Evolutionary conservation across 1,284 basidiomycete genomes (phyloP).

Genomic region (Trichosporon coremiiforme): DNA sequence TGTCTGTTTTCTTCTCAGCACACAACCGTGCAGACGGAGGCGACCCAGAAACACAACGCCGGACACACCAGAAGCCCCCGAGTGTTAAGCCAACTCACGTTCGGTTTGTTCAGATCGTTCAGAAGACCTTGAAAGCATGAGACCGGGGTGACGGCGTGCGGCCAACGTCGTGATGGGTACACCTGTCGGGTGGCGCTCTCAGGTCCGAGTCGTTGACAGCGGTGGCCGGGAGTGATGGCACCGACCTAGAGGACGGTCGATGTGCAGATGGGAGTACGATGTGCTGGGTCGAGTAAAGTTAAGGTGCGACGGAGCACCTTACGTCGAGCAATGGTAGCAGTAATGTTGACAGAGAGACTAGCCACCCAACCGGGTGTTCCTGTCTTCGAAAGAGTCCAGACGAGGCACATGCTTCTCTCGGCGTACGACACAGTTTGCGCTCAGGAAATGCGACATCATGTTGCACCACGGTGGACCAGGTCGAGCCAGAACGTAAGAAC

Average conservation of each 20-base stretch:
- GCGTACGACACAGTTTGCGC: neutral
- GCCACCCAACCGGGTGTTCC: neutral
- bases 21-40: no score
- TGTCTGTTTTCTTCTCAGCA: no score
- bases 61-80: no score
- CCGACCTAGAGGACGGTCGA: neutral
- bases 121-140: neutral
- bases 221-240: neutral
- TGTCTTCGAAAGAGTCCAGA: neutral
- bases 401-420: neutral
- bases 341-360: neutral
- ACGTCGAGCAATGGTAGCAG: neutral
- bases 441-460: neutral
- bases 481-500: neutral
- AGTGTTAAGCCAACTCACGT: neutral
- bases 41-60: no score
- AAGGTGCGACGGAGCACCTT: slow-evolving; percentile 3
- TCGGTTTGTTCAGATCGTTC: neutral
- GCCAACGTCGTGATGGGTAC: neutral
- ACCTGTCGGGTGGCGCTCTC: slow-evolving; percentile 8
- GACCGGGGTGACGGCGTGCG: neutral
- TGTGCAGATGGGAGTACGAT: neutral
- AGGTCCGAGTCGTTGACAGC: neutral
- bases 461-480: neutral
- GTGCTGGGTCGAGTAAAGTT: slow-evolving; percentile 8